These are phyloP conservation scores for Chenopodium berlandieri DNA, from an alignment of 148 eudicot genomes.

Conservation along the genomic window DNA sequence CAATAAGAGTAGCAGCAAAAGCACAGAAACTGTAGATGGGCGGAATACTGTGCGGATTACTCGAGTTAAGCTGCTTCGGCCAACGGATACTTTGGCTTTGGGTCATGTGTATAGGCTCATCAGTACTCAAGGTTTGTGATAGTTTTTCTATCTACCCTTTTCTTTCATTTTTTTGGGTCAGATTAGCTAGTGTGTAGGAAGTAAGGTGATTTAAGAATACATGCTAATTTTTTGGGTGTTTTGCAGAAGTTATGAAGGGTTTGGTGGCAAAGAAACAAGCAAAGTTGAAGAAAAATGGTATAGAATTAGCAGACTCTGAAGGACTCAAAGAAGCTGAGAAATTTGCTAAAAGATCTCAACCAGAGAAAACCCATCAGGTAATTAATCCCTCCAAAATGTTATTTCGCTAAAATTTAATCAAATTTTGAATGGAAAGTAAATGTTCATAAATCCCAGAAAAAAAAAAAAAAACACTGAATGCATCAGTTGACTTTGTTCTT, in stretches of 20 bases:
- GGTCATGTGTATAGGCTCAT: constrained; percentile 95
- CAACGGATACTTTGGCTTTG: constrained; percentile 65
- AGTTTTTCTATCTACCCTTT: background rate
- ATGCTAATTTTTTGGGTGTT: constrained; percentile 15
- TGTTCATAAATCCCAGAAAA: background rate
- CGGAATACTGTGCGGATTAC: constrained; percentile 58
- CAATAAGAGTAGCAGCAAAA: constrained; percentile 12
- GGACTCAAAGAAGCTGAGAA: constrained; percentile 42
- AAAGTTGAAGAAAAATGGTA: constrained; percentile 59
- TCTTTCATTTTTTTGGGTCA: background rate
- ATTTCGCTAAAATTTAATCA: background rate
- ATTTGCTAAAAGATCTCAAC: constrained; percentile 41
- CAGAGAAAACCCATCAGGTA: constrained; percentile 56
- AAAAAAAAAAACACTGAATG: background rate
- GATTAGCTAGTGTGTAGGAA: background rate
- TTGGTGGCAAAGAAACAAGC: constrained; percentile 82
- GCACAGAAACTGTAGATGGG: background rate
- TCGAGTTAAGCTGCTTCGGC: constrained; percentile 78
- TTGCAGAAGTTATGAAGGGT: constrained; percentile 90
- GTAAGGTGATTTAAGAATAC: background rate
- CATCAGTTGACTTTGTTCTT: constrained; percentile 6
- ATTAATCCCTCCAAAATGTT: constrained; percentile 1
- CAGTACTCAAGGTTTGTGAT: constrained; percentile 65
- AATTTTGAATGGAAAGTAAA: background rate
- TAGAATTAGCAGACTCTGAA: constrained; percentile 46